Percentiles rank a stretch among this genome's conserved stretches.
Conservation (phyloP, 371 early-diverging fungal species). For the Mucor piriformis region DNA sequence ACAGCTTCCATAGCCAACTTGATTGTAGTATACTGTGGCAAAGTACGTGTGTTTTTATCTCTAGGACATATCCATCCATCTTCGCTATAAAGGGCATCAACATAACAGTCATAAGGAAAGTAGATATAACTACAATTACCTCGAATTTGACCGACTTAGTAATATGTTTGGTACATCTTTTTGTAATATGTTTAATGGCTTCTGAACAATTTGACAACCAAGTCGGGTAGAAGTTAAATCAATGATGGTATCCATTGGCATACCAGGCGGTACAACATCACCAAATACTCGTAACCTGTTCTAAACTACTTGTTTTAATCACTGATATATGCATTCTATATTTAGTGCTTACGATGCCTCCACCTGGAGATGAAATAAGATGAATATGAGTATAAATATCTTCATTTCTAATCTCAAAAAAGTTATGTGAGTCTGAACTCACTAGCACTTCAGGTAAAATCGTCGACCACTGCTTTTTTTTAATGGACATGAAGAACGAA, state of each 20-base stretch:
- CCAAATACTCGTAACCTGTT: constrained; percentile 1
- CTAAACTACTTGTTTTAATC: background rate
- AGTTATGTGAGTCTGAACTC: background rate
- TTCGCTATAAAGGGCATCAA: background rate
- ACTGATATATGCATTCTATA: background rate
- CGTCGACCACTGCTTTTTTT: background rate
- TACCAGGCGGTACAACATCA: background rate
- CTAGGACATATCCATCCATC: constrained; percentile 11
- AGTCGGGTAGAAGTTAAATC: background rate
- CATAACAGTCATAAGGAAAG: background rate
- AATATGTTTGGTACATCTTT: constrained; percentile 3
- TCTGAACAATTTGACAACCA: background rate
- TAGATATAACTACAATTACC: background rate
- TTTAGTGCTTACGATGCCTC: constrained; percentile 2
- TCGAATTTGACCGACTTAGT: background rate
- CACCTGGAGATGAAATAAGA: background rate
- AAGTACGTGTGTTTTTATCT: background rate
- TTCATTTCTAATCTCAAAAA: constrained; percentile 5
- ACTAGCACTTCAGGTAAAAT: background rate
- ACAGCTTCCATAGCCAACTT: background rate
- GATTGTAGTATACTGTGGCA: background rate
- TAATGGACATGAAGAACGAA: background rate
- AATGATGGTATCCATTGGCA: background rate
- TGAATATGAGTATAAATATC: background rate
- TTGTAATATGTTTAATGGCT: background rate